Conservation (phyloP, 2,329 filamentous ascomycete genomes). For the Colletotrichum chlorophyti region DNA sequence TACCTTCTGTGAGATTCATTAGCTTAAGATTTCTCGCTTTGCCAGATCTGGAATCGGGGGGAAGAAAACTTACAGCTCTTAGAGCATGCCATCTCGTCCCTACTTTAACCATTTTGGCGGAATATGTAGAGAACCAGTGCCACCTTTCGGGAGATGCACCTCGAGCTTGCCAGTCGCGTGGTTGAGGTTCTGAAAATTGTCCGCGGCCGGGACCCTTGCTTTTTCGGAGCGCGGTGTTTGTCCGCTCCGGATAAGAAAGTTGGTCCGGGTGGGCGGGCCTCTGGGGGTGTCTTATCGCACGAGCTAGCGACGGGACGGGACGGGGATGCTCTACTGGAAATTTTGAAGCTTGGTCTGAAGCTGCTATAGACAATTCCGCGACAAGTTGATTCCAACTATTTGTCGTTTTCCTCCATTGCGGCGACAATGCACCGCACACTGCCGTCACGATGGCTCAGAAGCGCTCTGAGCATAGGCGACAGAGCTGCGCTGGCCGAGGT, state of each 20-base stretch:
- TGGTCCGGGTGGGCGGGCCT: neutral
- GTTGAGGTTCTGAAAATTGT: constrained; percentile 29
- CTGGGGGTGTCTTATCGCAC: neutral
- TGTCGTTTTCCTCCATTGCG: neutral
- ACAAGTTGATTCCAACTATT: neutral
- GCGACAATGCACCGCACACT: constrained; percentile 52
- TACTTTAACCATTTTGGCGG: constrained; percentile 51
- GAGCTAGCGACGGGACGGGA: too few relatives aligned
- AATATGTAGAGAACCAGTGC: constrained; percentile 1
- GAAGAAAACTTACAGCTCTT: constrained; percentile 64
- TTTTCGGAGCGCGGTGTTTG: constrained; percentile 16
- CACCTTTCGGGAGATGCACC: neutral
- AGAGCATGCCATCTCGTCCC: constrained; percentile 72
- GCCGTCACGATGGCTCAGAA: constrained; percentile 49
- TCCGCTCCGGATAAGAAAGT: constrained; percentile 22
- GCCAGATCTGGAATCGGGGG: neutral
- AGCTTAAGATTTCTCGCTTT: too few relatives aligned
- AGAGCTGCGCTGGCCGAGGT: constrained; percentile 44
- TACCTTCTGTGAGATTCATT: constrained; percentile 28
- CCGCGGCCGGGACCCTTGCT: constrained; percentile 22
- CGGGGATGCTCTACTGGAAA: constrained; percentile 12
- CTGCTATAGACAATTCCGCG: neutral
- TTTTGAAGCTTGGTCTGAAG: neutral
- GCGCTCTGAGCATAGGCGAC: constrained; percentile 50
- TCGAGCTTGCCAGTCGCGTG: constrained; percentile 14